Base-by-base conservation (phyloP, 495 filamentous ascomycete genomes). In the Entonaema liquescens region DNA sequence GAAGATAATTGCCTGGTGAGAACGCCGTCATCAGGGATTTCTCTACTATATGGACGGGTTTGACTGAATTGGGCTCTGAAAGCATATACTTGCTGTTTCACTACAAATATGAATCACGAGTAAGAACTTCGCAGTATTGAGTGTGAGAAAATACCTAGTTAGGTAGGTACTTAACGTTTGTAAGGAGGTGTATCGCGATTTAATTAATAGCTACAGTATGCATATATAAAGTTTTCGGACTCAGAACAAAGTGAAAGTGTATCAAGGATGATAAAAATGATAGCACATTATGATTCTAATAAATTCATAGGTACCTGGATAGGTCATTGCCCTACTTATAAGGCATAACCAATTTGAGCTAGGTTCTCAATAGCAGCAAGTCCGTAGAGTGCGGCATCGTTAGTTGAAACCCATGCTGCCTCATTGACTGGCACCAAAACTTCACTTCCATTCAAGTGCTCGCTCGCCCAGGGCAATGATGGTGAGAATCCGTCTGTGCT, bases 301-400 rank as follows among this genome's bases (percentile, higher is more conserved):
- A 13, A 3, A 47, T n/a, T n/a, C 5, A 21, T 6, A 53, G 15
- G 25, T 17, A 65, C 25, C 7, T n/a, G n/a, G n/a, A n/a, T n/a
- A n/a, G n/a, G n/a, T n/a, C n/a, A n/a, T n/a, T n/a, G n/a, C n/a
- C n/a, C n/a, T n/a, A n/a, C 31, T 40, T 36, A 57, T 31, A 78
- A 67, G 1, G 74, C 72, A 55, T 64, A 59, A 17, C 70, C 76
- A 76, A 55, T 79, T 78, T 59, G 80, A 61, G 80, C 81, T 63
- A 84, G 40, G 57, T 83, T 78, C 60, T 83, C 79, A 65, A 84
- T 84, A 9, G 77, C 81, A 36, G 81, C 79, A 21, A 83, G 31
- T 1, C 81, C 82, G 70, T 84, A 84, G 33, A 80, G 76, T 42
- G 82, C 80, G n/a, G 73, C 62, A 54, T 78, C 77, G 68, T 84